A percentile compares a stretch with the other conserved stretches of the same genome.
These are phyloP conservation scores for Coccomyxa subellipsoidea DNA, from an alignment of 163 green algal species.

Conservation along the genomic window DNA sequence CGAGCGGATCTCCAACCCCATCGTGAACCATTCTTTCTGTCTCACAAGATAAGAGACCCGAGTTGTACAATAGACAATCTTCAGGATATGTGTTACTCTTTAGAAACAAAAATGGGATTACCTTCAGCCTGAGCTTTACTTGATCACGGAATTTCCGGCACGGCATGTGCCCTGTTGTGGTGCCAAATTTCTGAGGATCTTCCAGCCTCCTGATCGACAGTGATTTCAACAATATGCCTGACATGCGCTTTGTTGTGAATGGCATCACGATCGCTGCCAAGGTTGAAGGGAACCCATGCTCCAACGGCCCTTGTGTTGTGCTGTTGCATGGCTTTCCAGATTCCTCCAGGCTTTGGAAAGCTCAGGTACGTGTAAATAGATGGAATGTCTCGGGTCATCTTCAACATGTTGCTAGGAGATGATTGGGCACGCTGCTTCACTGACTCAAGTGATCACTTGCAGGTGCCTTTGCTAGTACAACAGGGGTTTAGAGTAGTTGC, in stretches of 20 bases:
- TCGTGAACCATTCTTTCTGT: too few species aligned
- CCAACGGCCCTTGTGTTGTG: constrained; percentile 13
- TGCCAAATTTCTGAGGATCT: not conserved
- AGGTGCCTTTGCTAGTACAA: constrained; percentile 5
- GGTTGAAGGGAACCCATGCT: not conserved
- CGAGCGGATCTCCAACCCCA: too few species aligned
- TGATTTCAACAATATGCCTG: not conserved
- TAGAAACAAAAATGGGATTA: too few species aligned
- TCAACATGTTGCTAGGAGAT: not conserved
- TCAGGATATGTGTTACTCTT: too few species aligned
- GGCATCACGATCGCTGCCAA: not conserved
- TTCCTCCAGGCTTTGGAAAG: constrained; percentile 12
- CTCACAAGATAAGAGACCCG: too few species aligned
- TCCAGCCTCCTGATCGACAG: too few species aligned
- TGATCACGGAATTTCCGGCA: too few species aligned
- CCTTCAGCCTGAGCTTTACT: too few species aligned
- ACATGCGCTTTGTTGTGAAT: not conserved
- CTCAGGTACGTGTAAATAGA: constrained; percentile 5
- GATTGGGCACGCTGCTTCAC: too few species aligned
- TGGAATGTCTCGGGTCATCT: too few species aligned
- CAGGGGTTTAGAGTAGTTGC: constrained; percentile 7
- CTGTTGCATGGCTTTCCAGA: constrained; percentile 32
- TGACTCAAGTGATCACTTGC: not conserved
- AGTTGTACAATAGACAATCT: too few species aligned
- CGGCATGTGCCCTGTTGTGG: not conserved